These are phyloP conservation scores for Pichia occidentalis DNA, from an alignment of 805 yeast genomes.

Conservation along the genomic window DNA sequence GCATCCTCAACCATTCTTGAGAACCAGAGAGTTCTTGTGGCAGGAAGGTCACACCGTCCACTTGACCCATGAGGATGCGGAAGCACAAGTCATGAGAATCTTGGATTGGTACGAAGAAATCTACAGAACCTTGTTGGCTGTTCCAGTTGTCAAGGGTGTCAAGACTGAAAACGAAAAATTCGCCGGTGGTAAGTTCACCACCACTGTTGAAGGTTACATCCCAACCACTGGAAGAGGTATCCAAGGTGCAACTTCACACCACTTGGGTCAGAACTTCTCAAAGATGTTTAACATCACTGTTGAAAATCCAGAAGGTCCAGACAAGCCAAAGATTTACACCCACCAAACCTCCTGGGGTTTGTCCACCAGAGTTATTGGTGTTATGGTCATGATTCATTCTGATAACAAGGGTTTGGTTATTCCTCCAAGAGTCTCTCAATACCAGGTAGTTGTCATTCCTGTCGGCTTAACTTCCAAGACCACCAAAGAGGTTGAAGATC, in stretches of 20 bases:
- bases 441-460: slow-evolving; percentile 88
- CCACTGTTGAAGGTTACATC: slow-evolving; percentile 94
- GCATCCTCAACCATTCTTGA: slow-evolving; percentile 98
- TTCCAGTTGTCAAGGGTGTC: slow-evolving; percentile 90
- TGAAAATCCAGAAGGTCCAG: slow-evolving; percentile 88
- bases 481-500: slow-evolving; percentile 62
- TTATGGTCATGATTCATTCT: slow-evolving; percentile 97
- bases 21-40: slow-evolving; percentile 99
- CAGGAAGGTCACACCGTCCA: slow-evolving; percentile 99
- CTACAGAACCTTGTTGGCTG: slow-evolving; percentile 90
- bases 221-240: slow-evolving; percentile 99
- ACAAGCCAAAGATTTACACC: slow-evolving; percentile 78
- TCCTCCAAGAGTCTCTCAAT: slow-evolving; percentile 95
- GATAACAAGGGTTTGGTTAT: slow-evolving; percentile 97
- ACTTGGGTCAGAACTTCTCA: slow-evolving; percentile 95
- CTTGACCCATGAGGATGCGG: slow-evolving; percentile 75
- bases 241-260: slow-evolving; percentile 98
- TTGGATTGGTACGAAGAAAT: slow-evolving; percentile 79
- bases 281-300: slow-evolving; percentile 96
- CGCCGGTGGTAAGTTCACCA: slow-evolving; percentile 95
- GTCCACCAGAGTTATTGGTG: slow-evolving; percentile 98
- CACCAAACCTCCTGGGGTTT: slow-evolving; percentile 99
- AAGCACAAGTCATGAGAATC: slow-evolving; percentile 76
- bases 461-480: slow-evolving; percentile 92
- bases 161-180: slow-evolving; percentile 97